Percentiles rank a stretch among this genome's conserved stretches.
phyloP scores from a whole-genome alignment of 306 rosid genomes.

The Betula pendula region DNA sequence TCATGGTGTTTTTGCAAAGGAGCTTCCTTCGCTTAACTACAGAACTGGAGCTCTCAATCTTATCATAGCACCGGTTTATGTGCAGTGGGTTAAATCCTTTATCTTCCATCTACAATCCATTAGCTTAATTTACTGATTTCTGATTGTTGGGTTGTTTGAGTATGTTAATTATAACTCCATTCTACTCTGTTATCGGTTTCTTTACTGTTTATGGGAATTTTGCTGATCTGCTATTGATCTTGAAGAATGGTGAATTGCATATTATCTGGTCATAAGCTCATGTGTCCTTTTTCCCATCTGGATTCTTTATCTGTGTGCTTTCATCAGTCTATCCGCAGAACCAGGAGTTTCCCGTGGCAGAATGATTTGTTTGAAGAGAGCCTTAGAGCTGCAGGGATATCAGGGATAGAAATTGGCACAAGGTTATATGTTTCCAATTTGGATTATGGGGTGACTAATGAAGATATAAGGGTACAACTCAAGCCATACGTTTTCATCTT shows the following conservation, averaged over 20 bases:
- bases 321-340: conserved; percentile 89
- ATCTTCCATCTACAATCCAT: conserved; percentile 34
- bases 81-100: conserved; percentile 60
- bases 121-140: conserved; percentile 37
- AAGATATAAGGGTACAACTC: conserved; percentile 92
- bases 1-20: conserved; percentile 49
- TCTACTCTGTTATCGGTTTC: conserved; percentile 35
- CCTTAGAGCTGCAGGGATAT: conserved; percentile 93
- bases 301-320: conserved; percentile 73
- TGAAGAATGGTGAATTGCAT: conserved; percentile 76
- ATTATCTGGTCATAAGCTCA: conserved; percentile 78
- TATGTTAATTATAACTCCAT: conserved; percentile 34
- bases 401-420: conserved; percentile 84
- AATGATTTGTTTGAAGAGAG: conserved; percentile 93
- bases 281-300: conserved; percentile 74
- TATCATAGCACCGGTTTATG: conserved; percentile 44
- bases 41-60: conserved; percentile 52
- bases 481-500: conserved; percentile 47
- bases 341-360: conserved; percentile 85
- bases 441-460: conserved; percentile 95
- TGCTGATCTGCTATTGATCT: conserved; percentile 37
- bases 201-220: conserved; percentile 40
- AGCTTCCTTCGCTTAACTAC: conserved; percentile 36
- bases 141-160: conserved; percentile 39
- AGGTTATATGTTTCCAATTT: conserved; percentile 93